These are phyloP conservation scores for Phytophthora hybrid DNA, from an alignment of 352 stramenopile genomes.

Conservation along the genomic window DNA sequence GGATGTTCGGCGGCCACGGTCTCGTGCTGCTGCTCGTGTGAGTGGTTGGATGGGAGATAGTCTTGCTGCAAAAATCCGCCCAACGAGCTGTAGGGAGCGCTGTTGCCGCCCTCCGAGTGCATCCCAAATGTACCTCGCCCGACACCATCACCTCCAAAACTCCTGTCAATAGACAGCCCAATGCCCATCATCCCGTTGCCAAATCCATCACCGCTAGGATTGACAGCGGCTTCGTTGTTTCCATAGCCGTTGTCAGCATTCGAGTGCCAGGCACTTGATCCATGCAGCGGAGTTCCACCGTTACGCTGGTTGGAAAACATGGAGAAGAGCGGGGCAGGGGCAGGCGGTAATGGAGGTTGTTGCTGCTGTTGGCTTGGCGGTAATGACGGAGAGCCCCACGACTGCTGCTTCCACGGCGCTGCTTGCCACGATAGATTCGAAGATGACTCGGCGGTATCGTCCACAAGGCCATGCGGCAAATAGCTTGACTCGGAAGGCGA, in stretches of 20 bases:
- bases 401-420: slow-evolving; percentile 63
- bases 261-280: slow-evolving; percentile 44
- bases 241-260: slow-evolving; percentile 31
- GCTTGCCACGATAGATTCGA: slow-evolving; percentile 63
- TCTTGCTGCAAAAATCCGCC: slow-evolving; percentile 68
- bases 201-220: slow-evolving; percentile 50
- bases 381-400: slow-evolving; percentile 53
- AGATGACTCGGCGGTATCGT: slow-evolving; percentile 31
- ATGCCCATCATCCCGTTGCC: slow-evolving; percentile 59
- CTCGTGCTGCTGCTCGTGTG: slow-evolving; percentile 38
- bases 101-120: slow-evolving; percentile 31
- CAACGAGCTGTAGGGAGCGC: slow-evolving; percentile 58
- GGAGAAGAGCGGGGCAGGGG: slow-evolving; percentile 62
- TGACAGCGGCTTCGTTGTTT: slow-evolving; percentile 22
- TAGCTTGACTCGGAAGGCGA: slow-evolving; percentile 58
- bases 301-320: slow-evolving; percentile 61
- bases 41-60: slow-evolving; percentile 55
- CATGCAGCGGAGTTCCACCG: slow-evolving; percentile 36
- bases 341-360: slow-evolving; percentile 44
- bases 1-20: slow-evolving; percentile 42
- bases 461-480: slow-evolving; percentile 51
- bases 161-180: slow-evolving; percentile 45
- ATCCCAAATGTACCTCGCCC: slow-evolving; percentile 46
- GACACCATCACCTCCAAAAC: slow-evolving; percentile 37
- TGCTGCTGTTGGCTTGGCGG: slow-evolving; percentile 44